Evolutionary conservation across 2,329 filamentous ascomycete species (phyloP), one percentile per base, ranked within the genome.

Genomic region (Arthrinium phaeospermum): DNA sequence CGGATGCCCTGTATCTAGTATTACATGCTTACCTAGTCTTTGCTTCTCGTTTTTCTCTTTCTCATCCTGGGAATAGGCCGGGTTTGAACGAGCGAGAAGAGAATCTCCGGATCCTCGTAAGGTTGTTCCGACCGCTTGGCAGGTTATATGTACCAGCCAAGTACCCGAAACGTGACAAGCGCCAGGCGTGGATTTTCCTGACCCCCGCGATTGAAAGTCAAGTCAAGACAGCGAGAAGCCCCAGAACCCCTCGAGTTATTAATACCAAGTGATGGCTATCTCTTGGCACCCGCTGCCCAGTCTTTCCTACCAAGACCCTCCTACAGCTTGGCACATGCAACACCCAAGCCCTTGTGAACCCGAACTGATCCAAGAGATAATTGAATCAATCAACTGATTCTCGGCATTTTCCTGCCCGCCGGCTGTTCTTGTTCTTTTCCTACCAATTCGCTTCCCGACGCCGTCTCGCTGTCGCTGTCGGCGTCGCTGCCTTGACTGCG

Each of bases 221-320:
- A 37, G 53, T 37, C 53, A 22, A 61, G 53, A 30, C 53, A 61
- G 27, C 27, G 53, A 61, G 34, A 57, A 57, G 7, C 53, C 53
- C 53, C 67, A 68, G 67, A 68, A 46, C 57, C 57, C 57, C 57
- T 64, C 49, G 49, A 64, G 37, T 70, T 70, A 51, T 64, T 64
- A 64, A 64, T 64, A 64, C 57, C 57, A 64, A 30, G 34, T 64
- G 57, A 64, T 46, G 67, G 61, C 49, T 41, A 68, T 71, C 67
- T 72, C 67, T 72, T 47, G 67, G 71, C 71, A 69, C 46, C 71
- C 41, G 61, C 46, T 49, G 45, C 70, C 70, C 57, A 71, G 45
- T 67, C 70, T 61, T 47, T 49, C 67, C 34, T 34, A 61, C 51
- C 44, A 70, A 61, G 49, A 70, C 69, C 49, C 69, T 70, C 37